Evolutionary conservation across 2,329 filamentous ascomycete species (phyloP).

Genomic region (Bipolaris zeicola): DNA sequence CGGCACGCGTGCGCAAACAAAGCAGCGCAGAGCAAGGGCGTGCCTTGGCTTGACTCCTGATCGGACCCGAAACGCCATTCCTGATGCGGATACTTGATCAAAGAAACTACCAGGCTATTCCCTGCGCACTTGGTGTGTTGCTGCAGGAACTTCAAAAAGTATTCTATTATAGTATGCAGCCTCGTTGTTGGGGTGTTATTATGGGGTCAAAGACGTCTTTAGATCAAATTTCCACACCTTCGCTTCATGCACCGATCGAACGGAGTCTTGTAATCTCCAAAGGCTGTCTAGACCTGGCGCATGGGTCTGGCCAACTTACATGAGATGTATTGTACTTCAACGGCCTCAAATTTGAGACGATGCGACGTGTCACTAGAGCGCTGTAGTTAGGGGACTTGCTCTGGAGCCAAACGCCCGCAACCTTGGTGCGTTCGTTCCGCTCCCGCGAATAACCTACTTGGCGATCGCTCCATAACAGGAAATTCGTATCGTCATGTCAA

Average conservation of each 20-base stretch:
- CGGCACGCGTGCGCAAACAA: conserved; percentile 22
- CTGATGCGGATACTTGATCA: conserved; percentile 6
- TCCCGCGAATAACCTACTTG: too few relatives aligned
- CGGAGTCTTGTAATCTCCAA: background rate
- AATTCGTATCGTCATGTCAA: too few relatives aligned
- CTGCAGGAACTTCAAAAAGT: too few relatives aligned
- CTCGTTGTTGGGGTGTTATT: too few relatives aligned
- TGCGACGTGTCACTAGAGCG: background rate
- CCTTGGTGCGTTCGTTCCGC: background rate
- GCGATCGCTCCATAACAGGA: too few relatives aligned
- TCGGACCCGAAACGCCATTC: conserved; percentile 9
- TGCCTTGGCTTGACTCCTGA: conserved; percentile 5
- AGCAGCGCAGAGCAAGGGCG: conserved; percentile 16
- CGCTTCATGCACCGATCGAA: background rate
- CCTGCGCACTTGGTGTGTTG: background rate
- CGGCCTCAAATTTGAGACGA: background rate
- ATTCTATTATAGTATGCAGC: background rate
- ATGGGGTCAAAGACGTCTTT: background rate
- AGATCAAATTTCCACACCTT: background rate
- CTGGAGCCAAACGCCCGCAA: background rate
- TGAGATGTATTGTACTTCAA: background rate
- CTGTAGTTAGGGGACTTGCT: too few relatives aligned
- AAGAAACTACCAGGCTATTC: conserved; percentile 3
- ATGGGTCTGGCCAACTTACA: background rate
- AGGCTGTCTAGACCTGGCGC: background rate